Base-by-base conservation (phyloP, 73 alveolate genomes). In the Paramecium tetraurelia region DNA sequence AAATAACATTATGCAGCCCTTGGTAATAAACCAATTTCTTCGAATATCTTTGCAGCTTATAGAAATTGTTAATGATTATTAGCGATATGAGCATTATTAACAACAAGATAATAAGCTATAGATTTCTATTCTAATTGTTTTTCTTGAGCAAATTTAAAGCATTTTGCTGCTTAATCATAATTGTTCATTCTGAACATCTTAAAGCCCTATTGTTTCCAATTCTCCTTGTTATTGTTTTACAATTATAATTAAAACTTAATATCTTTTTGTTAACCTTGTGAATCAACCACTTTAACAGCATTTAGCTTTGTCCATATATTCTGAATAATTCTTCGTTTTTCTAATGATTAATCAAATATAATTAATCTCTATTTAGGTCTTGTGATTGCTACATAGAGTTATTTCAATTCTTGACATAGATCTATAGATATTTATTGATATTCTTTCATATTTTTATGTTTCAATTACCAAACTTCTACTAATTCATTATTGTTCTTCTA, bases 361-460 rank as follows among this genome's bases (percentile, higher is more conserved):
- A 97, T 85, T 18, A 97, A 92, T 85, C 98, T 96, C 22, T 92
- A 20, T 95, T 94, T 97, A 3, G 99, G 98, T 71, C 99, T 85
- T 21, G 99, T 97, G 38, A 97, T 92, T 5, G 98, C 97, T 21
- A 96, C 98, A 92, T 97, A 97, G 16, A 97, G 92, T 75, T 93
- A 92, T 85, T 97, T 97, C 11, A 97, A 92, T 85, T 97, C 99
- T n/a, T 95, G 88, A 68, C 99, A 97, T 35, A 97, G 89, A 86
- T 33, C 40, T 33, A 35, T 72, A 35, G 33, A 72, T 16, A 35
- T 3, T 20, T 33, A 16, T 20, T 20, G 11, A 2, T 14, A 12
- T 3, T 72, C 14, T 12, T 72, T 20, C 1, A 4, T 0, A 21
- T 63, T 31, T 63, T 63, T 63, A 1, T 27, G 9, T 63, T 27